Evolutionary conservation across 305 asterid genomes (phyloP), one percentile per base, ranked within the genome.

Genomic region (Fraxinus angustifolia): DNA sequence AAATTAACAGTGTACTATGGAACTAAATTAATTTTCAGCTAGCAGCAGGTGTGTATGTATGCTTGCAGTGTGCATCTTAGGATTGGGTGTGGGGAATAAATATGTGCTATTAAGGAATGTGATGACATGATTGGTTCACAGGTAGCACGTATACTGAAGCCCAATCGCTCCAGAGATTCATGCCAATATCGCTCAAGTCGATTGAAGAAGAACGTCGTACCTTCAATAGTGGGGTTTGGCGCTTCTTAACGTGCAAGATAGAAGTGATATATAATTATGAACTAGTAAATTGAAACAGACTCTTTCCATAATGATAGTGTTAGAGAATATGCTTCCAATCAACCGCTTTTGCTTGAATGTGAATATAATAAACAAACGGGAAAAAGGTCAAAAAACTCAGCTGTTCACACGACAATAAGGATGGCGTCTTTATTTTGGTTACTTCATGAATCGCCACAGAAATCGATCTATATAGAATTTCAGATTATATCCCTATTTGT

Each of bases 201-300:
- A 40, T 23, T 68, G 12, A 5, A 79, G 82, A 67, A 67, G 77
- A 81, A 70, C 36, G 33, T 6, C 85, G 2, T 7, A 89, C 92
- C 92, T 89, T 89, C 36, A 89, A 73, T 58, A 89, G 31, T 80
- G 92, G 91, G 6, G 87, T 86, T 38, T 86, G 86, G 62, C 42
- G 88, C 78, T 75, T 86, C 86, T 84, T 87, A 28, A 89, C 90
- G 91, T 89, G 92, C 84, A 83, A 68, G 60, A 56, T 26, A 56
- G 67, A 56, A 56, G 67, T 17, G 67, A 78, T 30, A 62, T 30
- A 8, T 83, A 82, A 21, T 7, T 67, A 62, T 10, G 31, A 62
- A 30, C 10, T 62, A 3, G 62, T 62, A 62, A 23, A 23, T 67
- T 10, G 33, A 67, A 67, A 30, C 35, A 53, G 62, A 30, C 19